Evolutionary conservation across 805 yeast genomes (phyloP), one percentile per base, ranked within the genome.

Genomic region (Pichia nakasei): DNA sequence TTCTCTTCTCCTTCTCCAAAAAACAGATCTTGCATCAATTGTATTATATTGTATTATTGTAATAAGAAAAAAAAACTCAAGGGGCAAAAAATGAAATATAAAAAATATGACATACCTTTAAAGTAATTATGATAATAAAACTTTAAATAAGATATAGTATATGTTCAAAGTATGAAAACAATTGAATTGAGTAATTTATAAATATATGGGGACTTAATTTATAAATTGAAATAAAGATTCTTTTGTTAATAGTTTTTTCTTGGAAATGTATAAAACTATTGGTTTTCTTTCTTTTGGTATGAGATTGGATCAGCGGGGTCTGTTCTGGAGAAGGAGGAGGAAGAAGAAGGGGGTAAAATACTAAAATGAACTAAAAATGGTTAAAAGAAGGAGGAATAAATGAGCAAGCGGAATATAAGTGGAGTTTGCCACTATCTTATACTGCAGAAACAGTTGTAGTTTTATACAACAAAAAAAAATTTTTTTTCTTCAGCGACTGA

Each of bases 281-380:
- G 17, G 15, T n/a, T 35, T 19, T 33, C 12, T 19, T 31, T 35
- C 38, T 37, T 33, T 39, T 46, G 40, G 26, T 21, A 26, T 40
- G 44, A 44, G 47, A 41, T 38, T 37, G 37, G 50, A 44, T 40
- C 42, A 45, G 46, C 21, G 18, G 50, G 21, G 50, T 44, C 48
- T 47, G 47, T 47, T 41, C 50, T 46, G 47, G 51, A 55, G 55
- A 51, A 51, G 44, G 50, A 47, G 44, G 44, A 43, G 37, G 37
- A 39, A 35, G 22, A 27, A 48, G 35, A 29, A 39, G 47, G 24
- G 45, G 35, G 35, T 41, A 42, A 46, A 33, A 44, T 34, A 27
- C 31, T 37, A n/a, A 35, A 33, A 42, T 22, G 21, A 17, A 42
- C 11, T 37, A 33, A 31, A 37, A 35, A n/a, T 22, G 15, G 19